Base-by-base conservation (phyloP, 2,329 filamentous ascomycete species). In the Exophiala aquamarina region DNA sequence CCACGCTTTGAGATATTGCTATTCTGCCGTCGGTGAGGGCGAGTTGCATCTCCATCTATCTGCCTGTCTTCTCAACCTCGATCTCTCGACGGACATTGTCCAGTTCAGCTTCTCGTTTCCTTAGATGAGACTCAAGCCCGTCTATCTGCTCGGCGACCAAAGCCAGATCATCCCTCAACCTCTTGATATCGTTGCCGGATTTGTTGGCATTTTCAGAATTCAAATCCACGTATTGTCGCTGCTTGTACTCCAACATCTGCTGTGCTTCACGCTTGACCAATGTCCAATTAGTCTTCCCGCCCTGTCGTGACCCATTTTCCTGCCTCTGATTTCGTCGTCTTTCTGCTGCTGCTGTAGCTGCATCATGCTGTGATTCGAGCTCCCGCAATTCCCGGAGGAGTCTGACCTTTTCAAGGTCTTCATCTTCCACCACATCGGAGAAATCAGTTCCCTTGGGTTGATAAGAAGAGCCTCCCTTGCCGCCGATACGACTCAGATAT, bases 351-450 rank as follows among this genome's bases (percentile, higher is more conserved):
- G 83, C 78, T 70, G 94, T 90, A 1, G 95, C 86, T 49, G 86
- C 84, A 28, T 84, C 82, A 53, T 96, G 86, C 74, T 94, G 95
- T 47, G 86, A 79, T 61, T 98, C 91, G 20, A 98, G 74, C 60
- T 97, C 92, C 18, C 83, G 79, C 23, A 98, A 80, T 69, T 97
- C 90, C 65, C 93, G 91, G 77, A 94, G 92, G 56, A 98, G 77
- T 44, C 91, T 82, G 35, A 97, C 93, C 69, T 97, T 93, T 69
- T 98, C 93, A 90, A 93, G 97, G 66, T 98, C 93, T 61, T 84
- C 83, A 19, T 94, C 92, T 51, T 87, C 87, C 65, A 90, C 88
- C 54, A 88, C 86, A 29, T 80, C 78, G 49, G 83, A 86, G 66
- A 97, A 97, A 71, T 98, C 91, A 1, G 93, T 98, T 19, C 93